These are phyloP conservation scores for Cordyceps javanica DNA, from an alignment of 2,329 filamentous ascomycete genomes.

Conservation along the genomic window DNA sequence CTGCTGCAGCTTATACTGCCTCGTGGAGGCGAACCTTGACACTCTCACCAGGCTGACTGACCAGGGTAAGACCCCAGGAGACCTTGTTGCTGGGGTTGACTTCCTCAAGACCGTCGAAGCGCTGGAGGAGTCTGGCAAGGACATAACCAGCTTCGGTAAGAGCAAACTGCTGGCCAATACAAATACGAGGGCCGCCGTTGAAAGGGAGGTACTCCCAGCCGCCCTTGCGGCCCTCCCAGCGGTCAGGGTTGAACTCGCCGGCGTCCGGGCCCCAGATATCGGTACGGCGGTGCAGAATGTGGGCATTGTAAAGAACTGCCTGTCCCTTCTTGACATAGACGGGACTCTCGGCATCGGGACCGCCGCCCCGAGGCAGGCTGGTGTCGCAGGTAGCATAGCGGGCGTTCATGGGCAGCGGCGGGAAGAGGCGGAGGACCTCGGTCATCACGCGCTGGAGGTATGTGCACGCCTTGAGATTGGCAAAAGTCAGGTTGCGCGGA, in stretches of 20 bases:
- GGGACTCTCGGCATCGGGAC: slow-evolving; percentile 34
- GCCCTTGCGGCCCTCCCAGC: slow-evolving; percentile 28
- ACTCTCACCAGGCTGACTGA: slow-evolving; percentile 11
- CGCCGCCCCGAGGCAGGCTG: slow-evolving; percentile 41
- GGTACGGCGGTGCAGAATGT: slow-evolving; percentile 27
- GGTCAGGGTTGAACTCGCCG: slow-evolving; percentile 22
- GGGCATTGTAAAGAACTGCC: slow-evolving; percentile 26
- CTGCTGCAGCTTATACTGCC: neutral
- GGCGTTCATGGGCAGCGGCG: slow-evolving; percentile 38
- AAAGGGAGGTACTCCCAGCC: slow-evolving; percentile 31
- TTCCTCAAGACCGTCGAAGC: slow-evolving; percentile 16
- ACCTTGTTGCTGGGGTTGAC: slow-evolving; percentile 1
- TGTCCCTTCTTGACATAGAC: slow-evolving; percentile 41
- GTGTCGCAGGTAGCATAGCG: slow-evolving; percentile 39
- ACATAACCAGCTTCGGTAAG: slow-evolving; percentile 22
- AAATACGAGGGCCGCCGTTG: slow-evolving; percentile 30
- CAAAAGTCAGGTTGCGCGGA: slow-evolving; percentile 20
- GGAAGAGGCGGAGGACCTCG: slow-evolving; percentile 29
- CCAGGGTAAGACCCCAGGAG: slow-evolving; percentile 10
- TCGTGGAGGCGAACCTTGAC: slow-evolving; percentile 12
- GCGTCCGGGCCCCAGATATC: slow-evolving; percentile 31
- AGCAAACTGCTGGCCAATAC: slow-evolving; percentile 29
- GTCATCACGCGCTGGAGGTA: slow-evolving; percentile 22
- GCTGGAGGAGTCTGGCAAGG: slow-evolving; percentile 15
- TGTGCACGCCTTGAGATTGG: slow-evolving; percentile 19